phyloP scores from a whole-genome alignment of 2,329 filamentous ascomycete genomes.

The Xylariaceae sp. region DNA sequence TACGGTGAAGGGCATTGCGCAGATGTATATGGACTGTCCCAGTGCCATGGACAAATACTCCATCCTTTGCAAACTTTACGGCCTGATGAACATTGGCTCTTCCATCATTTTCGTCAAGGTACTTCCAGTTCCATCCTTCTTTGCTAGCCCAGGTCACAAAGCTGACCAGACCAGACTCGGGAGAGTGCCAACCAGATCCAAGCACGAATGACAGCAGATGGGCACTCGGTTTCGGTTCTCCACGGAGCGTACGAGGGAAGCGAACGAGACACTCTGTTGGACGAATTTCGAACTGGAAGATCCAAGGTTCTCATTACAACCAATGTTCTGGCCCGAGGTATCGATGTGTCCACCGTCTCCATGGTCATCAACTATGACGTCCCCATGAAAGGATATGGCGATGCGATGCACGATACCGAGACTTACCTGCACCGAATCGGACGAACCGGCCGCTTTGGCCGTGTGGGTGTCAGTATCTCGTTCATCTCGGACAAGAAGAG shows the following conservation, averaged over 20 bases:
- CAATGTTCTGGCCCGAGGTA: slow-evolving; percentile 92
- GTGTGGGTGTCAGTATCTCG: slow-evolving; percentile 91
- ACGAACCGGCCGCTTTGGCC: slow-evolving; percentile 92
- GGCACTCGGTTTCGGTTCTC: slow-evolving; percentile 85
- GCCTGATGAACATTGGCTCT: slow-evolving; percentile 91
- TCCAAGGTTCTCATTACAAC: slow-evolving; percentile 98
- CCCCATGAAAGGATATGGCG: slow-evolving; percentile 69
- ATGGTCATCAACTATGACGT: slow-evolving; percentile 99
- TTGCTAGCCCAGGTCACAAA: neutral
- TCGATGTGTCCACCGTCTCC: slow-evolving; percentile 85
- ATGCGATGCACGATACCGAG: slow-evolving; percentile 77
- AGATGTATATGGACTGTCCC: slow-evolving; percentile 94
- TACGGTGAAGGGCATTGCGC: slow-evolving; percentile 94
- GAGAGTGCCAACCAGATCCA: slow-evolving; percentile 83
- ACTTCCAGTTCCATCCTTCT: slow-evolving; percentile 22
- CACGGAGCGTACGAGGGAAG: slow-evolving; percentile 82
- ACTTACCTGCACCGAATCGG: slow-evolving; percentile 98
- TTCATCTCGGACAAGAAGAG: slow-evolving; percentile 86
- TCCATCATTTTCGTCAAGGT: slow-evolving; percentile 98
- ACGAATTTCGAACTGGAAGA: slow-evolving; percentile 78
- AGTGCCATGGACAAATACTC: slow-evolving; percentile 80
- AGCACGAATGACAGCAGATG: slow-evolving; percentile 78
- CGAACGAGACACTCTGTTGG: slow-evolving; percentile 78
- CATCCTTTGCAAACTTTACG: slow-evolving; percentile 87
- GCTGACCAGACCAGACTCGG: slow-evolving; percentile 58